Conservation (phyloP, 345 rosid species). For the Chamaenerion angustifolium region DNA sequence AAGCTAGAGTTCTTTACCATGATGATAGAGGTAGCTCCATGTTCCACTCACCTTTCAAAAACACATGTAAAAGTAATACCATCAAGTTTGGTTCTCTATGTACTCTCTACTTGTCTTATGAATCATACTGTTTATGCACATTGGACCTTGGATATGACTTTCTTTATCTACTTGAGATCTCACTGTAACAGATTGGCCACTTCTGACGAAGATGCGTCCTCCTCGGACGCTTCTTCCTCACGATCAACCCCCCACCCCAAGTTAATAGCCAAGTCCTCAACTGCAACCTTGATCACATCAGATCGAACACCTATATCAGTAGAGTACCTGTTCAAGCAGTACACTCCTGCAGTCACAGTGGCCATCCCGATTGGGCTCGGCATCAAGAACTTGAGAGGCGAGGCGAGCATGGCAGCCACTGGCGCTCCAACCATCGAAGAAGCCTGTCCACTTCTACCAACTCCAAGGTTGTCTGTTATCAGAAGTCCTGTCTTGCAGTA, state of each 20-base stretch:
- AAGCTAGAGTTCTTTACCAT: too few relatives aligned
- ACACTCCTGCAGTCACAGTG: conserved; percentile 89
- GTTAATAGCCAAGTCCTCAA: conserved; percentile 64
- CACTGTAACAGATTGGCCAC: too few relatives aligned
- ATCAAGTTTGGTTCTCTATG: too few relatives aligned
- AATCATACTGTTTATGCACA: too few relatives aligned
- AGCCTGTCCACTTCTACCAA: conserved; percentile 94
- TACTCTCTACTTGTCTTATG: too few relatives aligned
- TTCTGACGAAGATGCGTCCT: background rate
- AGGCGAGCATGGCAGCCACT: conserved; percentile 75
- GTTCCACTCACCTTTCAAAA: too few relatives aligned
- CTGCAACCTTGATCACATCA: conserved; percentile 83
- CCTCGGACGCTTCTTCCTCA: conserved; percentile 28
- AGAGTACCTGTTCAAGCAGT: conserved; percentile 85
- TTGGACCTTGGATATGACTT: too few relatives aligned
- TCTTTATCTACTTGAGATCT: too few relatives aligned
- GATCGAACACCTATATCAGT: conserved; percentile 80
- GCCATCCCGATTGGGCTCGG: conserved; percentile 91
- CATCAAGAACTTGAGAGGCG: conserved; percentile 70
- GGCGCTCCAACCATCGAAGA: conserved; percentile 80
- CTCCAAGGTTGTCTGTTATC: conserved; percentile 52
- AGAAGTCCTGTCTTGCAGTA: conserved; percentile 90
- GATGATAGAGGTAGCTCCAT: too few relatives aligned
- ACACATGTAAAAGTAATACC: too few relatives aligned
- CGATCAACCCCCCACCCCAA: conserved; percentile 33